A percentile compares a stretch with the other conserved stretches of the same genome.
Conservation (phyloP, 2,329 filamentous ascomycete genomes). For the Colletotrichum simmondsii region DNA sequence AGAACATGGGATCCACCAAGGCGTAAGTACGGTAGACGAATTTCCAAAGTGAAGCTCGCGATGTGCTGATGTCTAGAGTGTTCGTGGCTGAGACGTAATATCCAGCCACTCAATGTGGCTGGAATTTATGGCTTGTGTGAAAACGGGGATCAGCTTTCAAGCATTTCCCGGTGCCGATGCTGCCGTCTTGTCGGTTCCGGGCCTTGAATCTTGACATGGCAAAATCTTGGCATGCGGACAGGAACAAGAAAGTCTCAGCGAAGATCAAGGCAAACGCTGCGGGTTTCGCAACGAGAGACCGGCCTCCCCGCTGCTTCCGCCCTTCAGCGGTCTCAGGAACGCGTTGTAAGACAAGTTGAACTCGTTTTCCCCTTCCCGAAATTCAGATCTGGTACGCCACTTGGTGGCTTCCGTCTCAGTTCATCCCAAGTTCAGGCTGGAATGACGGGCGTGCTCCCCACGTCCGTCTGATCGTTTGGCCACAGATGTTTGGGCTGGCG, state of each 20-base stretch:
- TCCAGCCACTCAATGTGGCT: background rate
- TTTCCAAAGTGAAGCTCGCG: background rate
- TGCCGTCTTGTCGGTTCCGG: background rate
- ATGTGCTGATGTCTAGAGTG: background rate
- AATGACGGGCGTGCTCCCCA: background rate
- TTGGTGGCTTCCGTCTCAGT: background rate
- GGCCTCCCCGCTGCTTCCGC: background rate
- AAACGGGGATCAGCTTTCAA: background rate
- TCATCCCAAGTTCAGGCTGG: background rate
- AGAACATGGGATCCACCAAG: background rate
- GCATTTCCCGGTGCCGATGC: background rate
- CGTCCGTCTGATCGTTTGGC: background rate
- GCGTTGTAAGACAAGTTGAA: background rate
- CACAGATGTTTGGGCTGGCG: background rate
- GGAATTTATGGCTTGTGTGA: background rate
- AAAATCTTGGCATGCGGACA: background rate
- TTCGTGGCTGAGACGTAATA: background rate
- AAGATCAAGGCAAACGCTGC: background rate
- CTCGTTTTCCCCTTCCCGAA: background rate
- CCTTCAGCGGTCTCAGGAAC: background rate
- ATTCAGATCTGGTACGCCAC: background rate
- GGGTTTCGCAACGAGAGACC: background rate
- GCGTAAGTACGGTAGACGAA: background rate
- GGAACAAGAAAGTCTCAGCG: background rate
- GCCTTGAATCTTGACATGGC: background rate